These are phyloP conservation scores for Ensete ventricosum DNA, from an alignment of 176 grass and related monocot species.

Conservation along the genomic window DNA sequence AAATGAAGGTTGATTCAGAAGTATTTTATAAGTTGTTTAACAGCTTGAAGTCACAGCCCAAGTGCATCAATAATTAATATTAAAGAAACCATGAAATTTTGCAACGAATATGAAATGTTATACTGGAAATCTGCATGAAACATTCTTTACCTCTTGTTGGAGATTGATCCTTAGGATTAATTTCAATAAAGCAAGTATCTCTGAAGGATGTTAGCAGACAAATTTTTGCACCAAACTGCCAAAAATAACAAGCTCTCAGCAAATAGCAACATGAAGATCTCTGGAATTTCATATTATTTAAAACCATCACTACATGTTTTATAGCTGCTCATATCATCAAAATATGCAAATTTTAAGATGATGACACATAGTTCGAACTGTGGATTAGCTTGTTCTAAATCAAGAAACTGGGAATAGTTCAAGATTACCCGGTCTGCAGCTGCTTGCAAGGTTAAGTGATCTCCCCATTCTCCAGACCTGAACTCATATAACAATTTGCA, in stretches of 20 bases:
- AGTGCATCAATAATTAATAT: too few relatives aligned
- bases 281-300: neutral
- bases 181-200: slow-evolving; percentile 93
- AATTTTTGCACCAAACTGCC: slow-evolving; percentile 84
- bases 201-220: slow-evolving; percentile 89
- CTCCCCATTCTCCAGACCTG: slow-evolving; percentile 97
- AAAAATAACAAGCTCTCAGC: neutral
- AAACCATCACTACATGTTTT: neutral
- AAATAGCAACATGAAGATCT: neutral
- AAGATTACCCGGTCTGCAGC: slow-evolving; percentile 89
- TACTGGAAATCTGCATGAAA: neutral
- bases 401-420: slow-evolving; percentile 10
- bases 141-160: slow-evolving; percentile 66
- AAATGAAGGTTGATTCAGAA: neutral
- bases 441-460: slow-evolving; percentile 93
- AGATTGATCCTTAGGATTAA: slow-evolving; percentile 59
- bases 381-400: neutral
- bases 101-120: neutral
- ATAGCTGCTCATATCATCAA: neutral
- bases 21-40: neutral
- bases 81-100: too few relatives aligned
- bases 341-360: neutral
- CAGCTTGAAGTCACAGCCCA: neutral
- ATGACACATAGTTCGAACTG: neutral
- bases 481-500: neutral